Percentiles rank a stretch among this genome's conserved stretches.
Conservation (phyloP, 306 rosid genomes). For the Trifolium subterraneum region DNA sequence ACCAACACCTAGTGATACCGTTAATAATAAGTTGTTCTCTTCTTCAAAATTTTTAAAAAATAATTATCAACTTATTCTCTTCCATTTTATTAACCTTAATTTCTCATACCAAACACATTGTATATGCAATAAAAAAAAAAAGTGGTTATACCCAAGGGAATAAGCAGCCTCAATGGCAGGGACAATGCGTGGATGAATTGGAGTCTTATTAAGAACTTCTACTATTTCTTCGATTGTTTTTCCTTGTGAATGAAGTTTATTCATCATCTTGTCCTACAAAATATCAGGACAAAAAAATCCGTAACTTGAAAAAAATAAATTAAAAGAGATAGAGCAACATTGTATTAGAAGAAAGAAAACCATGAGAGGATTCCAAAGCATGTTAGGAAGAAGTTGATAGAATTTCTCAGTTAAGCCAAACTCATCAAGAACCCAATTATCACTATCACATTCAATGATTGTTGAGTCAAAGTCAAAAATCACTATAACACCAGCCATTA, state of each 20-base stretch:
- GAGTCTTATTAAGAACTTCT: constrained; percentile 51
- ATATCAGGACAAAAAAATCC: neutral
- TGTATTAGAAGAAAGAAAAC: constrained; percentile 36
- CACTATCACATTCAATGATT: constrained; percentile 69
- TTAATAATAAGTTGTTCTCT: too few species aligned
- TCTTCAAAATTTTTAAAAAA: too few species aligned
- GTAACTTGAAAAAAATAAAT: neutral
- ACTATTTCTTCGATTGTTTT: constrained; percentile 58
- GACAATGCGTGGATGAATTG: constrained; percentile 56
- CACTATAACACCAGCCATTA: constrained; percentile 53
- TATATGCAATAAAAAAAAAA: neutral
- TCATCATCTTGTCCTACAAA: constrained; percentile 61
- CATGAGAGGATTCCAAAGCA: constrained; percentile 71
- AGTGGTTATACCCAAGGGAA: constrained; percentile 56
- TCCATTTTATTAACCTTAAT: neutral
- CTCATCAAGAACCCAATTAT: constrained; percentile 73
- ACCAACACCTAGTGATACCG: too few species aligned
- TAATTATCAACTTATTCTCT: neutral
- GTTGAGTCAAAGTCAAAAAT: constrained; percentile 74
- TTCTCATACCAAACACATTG: neutral
- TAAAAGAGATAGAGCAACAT: neutral
- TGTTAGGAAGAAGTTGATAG: constrained; percentile 58
- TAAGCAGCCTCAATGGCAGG: constrained; percentile 62
- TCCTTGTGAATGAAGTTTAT: constrained; percentile 59
- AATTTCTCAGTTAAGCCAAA: constrained; percentile 54